Evolutionary conservation across 2,329 filamentous ascomycete genomes (phyloP), one percentile per base, ranked within the genome.

Genomic region (Beauveria rudraprayagi): DNA sequence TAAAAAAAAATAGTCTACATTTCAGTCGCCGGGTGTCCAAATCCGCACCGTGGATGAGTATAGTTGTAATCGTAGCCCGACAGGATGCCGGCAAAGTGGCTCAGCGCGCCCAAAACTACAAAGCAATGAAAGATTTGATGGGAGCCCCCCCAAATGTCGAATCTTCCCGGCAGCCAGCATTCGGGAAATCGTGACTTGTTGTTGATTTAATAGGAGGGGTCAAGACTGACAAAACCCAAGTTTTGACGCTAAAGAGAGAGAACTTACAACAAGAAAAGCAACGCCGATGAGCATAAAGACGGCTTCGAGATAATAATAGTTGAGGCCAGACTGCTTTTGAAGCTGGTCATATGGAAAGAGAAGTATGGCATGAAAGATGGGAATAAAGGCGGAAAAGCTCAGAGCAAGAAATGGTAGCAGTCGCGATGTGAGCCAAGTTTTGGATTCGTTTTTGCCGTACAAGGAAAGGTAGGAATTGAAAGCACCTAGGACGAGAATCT

Each of bases 41-140:
- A 7, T n/a, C 61, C 61, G 44, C 61, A 62, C 7, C 61, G 56
- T 24, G 61, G 61, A 56, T 62, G 55, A 8, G 41, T 62, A 56
- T 68, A 67, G 47, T 68, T 67, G 34, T 61, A 67, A 19, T 66
- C 62, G 40, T 65, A 67, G 11, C 66, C 67, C 5, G 44, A 46
- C 11, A 66, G 50, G 30, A 67, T 60, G 26, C 64, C 61, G 40
- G 51, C 30, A 46, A 65, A 61, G 46, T 66, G 65, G 40, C 62
- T 60, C n/a, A 62, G 16, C 17, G 63, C 61, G 14, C 74, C 75
- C 5, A 78, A 37, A 0, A 78, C 77, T 10, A 79, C 76, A 7
- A 78, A 69, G 11, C 77, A 65, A 58, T 80, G 77, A 60, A 80
- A 79, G 7, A 79, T 72, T 63, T 79, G 77, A 62, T 79, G 77